Evolutionary conservation across 1,139 yeast genomes (phyloP), one percentile per base, ranked within the genome.

Genomic region (Candida pseudoviswanathii): DNA sequence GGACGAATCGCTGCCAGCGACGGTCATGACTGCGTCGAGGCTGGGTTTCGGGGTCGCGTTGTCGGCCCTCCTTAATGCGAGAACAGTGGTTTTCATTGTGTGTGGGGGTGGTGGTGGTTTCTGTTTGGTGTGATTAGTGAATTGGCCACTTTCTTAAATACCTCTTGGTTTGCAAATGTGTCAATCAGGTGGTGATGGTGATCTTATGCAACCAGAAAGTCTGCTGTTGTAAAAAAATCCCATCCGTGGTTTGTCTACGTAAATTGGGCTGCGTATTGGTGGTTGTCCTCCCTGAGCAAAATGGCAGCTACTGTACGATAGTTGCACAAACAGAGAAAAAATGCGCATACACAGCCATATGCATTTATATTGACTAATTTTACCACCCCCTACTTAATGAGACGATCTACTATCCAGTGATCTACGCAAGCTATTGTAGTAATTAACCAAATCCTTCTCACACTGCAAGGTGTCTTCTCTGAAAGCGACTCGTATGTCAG

Each of bases 1-100:
- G 2, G 96, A 87, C 45, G 86, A 82, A 63, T 91, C 97, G 0
- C 96, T 86, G 0, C 97, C 96, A 9, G 92, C 92, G 43, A 86
- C 75, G 0, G 90, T 82, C 54, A 86, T 63, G 3, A 85, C 89
- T 2, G 71, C 75, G 0, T 76, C 76, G 3, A 64, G 54, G 3
- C 39, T 38, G 7, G 40, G 42, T 34, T 44, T 32, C 2, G 40
- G 40, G 7, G 8, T 16, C 5, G 40, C 9, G 5, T 11, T 7
- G n/a, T 25, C 33, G 3, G 40, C 21, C 3, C 29, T 29, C 21
- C 27, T 43, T 27, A 43, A 27, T 27, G n/a, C 9, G 10, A 43
- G 11, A 2, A 34, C 33, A 3, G 27, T 43, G 8, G 45, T 34
- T 25, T 8, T 11, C 45, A 43, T 42, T n/a, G 25, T 21, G 5